Evolutionary conservation across 495 filamentous ascomycete genomes (phyloP), one percentile per base, ranked within the genome.

Genomic region (Aspergillus bridgeri): DNA sequence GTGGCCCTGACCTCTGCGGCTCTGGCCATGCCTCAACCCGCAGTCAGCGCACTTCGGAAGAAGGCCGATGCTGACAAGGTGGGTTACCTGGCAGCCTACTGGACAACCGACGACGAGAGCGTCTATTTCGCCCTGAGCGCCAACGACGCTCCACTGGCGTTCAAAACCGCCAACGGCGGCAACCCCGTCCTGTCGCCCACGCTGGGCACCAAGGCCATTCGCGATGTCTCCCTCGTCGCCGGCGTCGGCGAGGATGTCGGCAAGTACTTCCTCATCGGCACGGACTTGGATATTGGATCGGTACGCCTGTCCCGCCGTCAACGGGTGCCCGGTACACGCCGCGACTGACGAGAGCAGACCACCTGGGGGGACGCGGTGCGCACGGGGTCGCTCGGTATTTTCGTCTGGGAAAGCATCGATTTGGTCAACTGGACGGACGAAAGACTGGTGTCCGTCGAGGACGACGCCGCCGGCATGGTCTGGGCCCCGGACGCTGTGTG

Each of bases 401-500:
- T 59, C 24, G 48, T 63, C 42, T 63, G 60, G 60, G 60, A 63
- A 33, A 63, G 60, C 33, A 57, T 42, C 1, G 60, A 63, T 19
- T 21, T 63, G n/a, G 47, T 63, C 6, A 56, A 42, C 22, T 63
- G 60, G 60, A 56, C 48, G 15, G 53, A 59, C n/a, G 53, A 53
- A 19, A 46, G 49, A 5, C 49, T 63, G 1, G 56, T 59, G 6
- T 59, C 60, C 2, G 52, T 63, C 8, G 60, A 63, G 33, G 56
- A 57, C 46, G 57, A 56, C 15, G 56, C 53, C 5, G 60, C 60
- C 2, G 60, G 60, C 18, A 63, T 59, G 56, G 60, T 54, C 0
- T 63, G 60, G 60, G 60, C 60, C 21, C 60, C 60, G 9, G 60
- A 63, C 50, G 60, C 60, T 9, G 46, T 63, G 17, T 63, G 60